phyloP scores from a whole-genome alignment of 192 early-diverging fungal species.

The Coemansia sp. region DNA sequence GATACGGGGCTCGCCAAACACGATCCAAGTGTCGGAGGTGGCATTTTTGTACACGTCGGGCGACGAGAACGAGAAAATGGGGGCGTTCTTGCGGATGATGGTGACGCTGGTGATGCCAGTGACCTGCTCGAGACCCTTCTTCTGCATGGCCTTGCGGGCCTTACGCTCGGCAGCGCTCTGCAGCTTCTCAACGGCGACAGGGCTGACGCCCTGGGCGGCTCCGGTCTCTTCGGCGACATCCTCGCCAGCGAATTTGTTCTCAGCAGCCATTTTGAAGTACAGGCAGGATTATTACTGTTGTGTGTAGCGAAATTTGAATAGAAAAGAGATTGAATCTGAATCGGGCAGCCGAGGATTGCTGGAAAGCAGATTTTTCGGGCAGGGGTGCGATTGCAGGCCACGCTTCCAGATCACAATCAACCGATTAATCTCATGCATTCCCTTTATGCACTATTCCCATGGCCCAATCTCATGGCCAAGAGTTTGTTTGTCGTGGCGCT shows the following conservation, averaged over 20 bases:
- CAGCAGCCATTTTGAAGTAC: conserved; percentile 30
- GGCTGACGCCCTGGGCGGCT: conserved; percentile 34
- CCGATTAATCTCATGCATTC: neutral
- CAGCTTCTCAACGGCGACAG: conserved; percentile 30
- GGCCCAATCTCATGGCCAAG: neutral
- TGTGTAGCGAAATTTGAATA: neutral
- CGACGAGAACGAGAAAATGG: conserved; percentile 81
- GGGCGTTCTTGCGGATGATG: conserved; percentile 77
- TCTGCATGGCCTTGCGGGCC: conserved; percentile 93
- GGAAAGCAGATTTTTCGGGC: neutral
- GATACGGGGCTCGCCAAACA: conserved; percentile 91
- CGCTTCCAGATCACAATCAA: neutral
- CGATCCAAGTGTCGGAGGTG: conserved; percentile 81
- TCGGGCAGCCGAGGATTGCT: neutral
- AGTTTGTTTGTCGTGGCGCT: neutral
- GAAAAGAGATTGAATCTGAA: neutral
- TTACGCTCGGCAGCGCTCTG: conserved; percentile 90
- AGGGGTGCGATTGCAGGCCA: neutral
- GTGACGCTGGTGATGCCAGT: conserved; percentile 85
- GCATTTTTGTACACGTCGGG: conserved; percentile 93
- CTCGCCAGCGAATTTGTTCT: conserved; percentile 42
- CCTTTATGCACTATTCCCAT: too few species aligned
- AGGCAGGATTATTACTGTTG: neutral
- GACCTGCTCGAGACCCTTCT: conserved; percentile 87
- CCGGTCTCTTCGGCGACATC: conserved; percentile 44